These are phyloP conservation scores for Gastrodia elata DNA, from an alignment of 106 monocot genomes.

Conservation along the genomic window DNA sequence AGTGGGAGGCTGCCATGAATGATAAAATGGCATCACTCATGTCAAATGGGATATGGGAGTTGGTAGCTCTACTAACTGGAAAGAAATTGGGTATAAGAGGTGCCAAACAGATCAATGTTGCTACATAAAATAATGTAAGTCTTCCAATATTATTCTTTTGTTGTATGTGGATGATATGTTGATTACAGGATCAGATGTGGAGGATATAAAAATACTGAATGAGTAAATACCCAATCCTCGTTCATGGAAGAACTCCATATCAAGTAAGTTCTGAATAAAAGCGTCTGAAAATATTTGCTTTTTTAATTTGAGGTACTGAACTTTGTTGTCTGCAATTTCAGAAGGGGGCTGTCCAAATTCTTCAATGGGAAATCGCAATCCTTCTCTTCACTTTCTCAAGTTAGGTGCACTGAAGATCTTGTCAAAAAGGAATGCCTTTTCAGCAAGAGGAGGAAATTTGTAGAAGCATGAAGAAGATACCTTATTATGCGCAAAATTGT, in stretches of 20 bases:
- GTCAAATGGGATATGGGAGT: too few relatives aligned
- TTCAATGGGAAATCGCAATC: constrained; percentile 51
- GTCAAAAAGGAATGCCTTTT: constrained; percentile 25
- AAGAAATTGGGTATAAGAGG: too few relatives aligned
- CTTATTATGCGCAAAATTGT: not conserved
- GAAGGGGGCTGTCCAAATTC: constrained; percentile 48
- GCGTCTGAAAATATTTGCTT: not conserved
- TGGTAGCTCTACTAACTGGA: too few relatives aligned
- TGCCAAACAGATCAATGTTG: too few relatives aligned
- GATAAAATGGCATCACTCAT: too few relatives aligned
- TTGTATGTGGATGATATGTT: too few relatives aligned
- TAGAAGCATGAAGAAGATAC: constrained; percentile 10
- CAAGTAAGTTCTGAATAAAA: not conserved
- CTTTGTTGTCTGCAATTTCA: not conserved
- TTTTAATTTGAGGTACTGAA: not conserved
- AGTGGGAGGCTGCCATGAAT: too few relatives aligned
- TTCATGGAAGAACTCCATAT: constrained; percentile 2
- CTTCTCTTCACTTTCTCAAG: constrained; percentile 32
- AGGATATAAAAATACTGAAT: too few relatives aligned
- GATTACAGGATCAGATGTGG: too few relatives aligned
- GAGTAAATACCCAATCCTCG: too few relatives aligned
- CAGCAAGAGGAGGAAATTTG: constrained; percentile 28
- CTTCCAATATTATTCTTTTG: too few relatives aligned
- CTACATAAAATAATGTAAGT: too few relatives aligned
- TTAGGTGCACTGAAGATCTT: constrained; percentile 35